Evolutionary conservation across 2,329 filamentous ascomycete species (phyloP), one percentile per base, ranked within the genome.

Genomic region (Xylaria sp.): DNA sequence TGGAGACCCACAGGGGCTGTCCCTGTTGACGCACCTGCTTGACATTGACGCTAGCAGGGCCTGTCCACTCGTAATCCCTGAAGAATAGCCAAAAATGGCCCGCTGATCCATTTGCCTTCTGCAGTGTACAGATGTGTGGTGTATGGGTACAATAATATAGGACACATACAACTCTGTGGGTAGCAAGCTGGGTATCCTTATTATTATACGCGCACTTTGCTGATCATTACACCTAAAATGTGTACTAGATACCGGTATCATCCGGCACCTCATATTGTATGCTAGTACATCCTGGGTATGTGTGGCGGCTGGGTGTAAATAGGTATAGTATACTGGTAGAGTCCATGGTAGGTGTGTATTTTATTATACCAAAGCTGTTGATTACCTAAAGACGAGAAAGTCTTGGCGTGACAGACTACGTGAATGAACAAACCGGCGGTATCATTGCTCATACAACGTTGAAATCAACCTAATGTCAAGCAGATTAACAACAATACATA

Each of bases 31-130:
- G 65, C 61, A 65, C 67, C 68, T 74, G 69, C 69, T 73, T 65
- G 72, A 74, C 72, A 74, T 73, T 73, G 64, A 64, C 68, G 61
- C 71, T 73, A 74, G 64, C 61, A 66, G 56, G 71, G 72, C 41
- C 58, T 23, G 10, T 25, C 56, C 56, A 59, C 64, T 68, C 70
- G 23, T 39, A 48, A 72, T 70, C 73, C 71, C 68, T 71, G 71
- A 67, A 67, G 58, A 64, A 56, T 67, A 63, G 68, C 68, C 64
- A 70, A 62, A 69, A 68, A 62, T 68, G 61, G 68, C 68, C 64
- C 49, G 51, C 64, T 64, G 52, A 64, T 43, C 64, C 64, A 69
- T 58, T 58, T 49, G 20, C 13, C 54, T 20, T 49, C 41, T 66
- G 63, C 51, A 10, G 20, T 43, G 54, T 56, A 39, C 33, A 39